Evolutionary conservation across 2,329 filamentous ascomycete genomes (phyloP), one percentile per base, ranked within the genome.

Genomic region (Xylaria multiplex): DNA sequence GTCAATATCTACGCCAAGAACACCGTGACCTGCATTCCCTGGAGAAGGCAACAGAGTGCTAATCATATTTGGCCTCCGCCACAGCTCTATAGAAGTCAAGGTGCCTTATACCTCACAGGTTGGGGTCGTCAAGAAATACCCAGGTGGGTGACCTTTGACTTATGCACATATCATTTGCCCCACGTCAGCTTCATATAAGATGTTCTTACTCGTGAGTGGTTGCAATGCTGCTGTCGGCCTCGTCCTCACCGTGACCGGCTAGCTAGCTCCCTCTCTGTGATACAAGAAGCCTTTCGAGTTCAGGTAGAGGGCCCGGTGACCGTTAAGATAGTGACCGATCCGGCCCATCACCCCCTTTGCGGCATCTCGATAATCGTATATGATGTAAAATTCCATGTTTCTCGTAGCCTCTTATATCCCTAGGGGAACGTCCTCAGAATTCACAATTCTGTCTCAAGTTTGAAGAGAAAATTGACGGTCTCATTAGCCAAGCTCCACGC

Each of bases 401-500:
- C 4, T 30, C 27, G 3, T 27, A 22, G 6, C 24, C 30, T 14
- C 19, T 3, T 48, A 11, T 66, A 1, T 46, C 8, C 27, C 45
- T 24, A n/a, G 16, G 14, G 19, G 32, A 13, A 11, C 35, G 8
- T 14, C 16, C 30, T 30, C 8, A 13, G 7, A 4, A 53, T 35
- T 11, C 24, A 11, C 16, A 9, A 27, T 52, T 9, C 22, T 22
- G 6, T 27, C 32, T 42, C 14, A 9, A 11, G 2, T 40, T 42
- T n/a, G 37, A 24, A 45, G 42, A 35, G 32, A 49, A 37, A 37
- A 45, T 66, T 69, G 30, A 70, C 66, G 42, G 8, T 8, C 32
- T 42, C 14, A 13, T 14, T 68, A 88, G 86, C 85, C 62, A 88
- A 86, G 73, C 76, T 80, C 48, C 86, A 89, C 72, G 86, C 85